Conservation (phyloP, 2,329 filamentous ascomycete genomes). For the Fusarium pseudograminearum region DNA sequence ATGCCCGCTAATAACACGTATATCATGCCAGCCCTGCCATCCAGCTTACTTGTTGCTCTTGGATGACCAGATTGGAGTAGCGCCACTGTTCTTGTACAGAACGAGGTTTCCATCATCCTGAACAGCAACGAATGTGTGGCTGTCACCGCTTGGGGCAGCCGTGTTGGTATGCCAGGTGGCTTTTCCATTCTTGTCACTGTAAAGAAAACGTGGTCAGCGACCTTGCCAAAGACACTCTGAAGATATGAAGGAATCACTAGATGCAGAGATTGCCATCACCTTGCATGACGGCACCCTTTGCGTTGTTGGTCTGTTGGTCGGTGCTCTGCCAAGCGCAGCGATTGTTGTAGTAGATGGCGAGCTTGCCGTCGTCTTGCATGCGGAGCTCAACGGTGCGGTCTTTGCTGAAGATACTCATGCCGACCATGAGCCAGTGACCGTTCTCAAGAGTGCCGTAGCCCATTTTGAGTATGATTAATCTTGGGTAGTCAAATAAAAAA, state of each 20-base stretch:
- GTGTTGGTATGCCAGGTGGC: constrained; percentile 26
- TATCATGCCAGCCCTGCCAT: background rate
- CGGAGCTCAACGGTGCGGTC: constrained; percentile 17
- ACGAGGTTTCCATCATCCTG: constrained; percentile 23
- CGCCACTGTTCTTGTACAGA: background rate
- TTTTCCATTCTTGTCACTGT: constrained; percentile 13
- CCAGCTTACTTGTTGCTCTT: constrained; percentile 10
- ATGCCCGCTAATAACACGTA: background rate
- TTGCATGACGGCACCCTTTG: constrained; percentile 18
- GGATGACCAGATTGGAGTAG: constrained; percentile 16
- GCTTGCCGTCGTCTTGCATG: constrained; percentile 28
- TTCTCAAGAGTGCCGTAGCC: constrained; percentile 18
- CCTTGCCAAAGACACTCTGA: background rate
- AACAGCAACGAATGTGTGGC: constrained; percentile 10
- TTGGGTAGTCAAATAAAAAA: background rate
- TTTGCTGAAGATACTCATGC: constrained; percentile 18
- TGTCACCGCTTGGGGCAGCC: background rate
- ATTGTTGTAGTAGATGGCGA: constrained; percentile 10
- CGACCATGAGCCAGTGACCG: constrained; percentile 19
- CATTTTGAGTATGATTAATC: background rate
- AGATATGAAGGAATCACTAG: background rate
- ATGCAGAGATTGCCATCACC: constrained; percentile 5
- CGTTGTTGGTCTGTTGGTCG: constrained; percentile 2
- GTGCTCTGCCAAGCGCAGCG: constrained; percentile 17
- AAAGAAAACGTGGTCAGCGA: background rate